Percentiles rank a stretch among this genome's conserved stretches.
These are phyloP conservation scores for Fusarium falciforme DNA, from an alignment of 2,329 filamentous ascomycete genomes.

Conservation along the genomic window DNA sequence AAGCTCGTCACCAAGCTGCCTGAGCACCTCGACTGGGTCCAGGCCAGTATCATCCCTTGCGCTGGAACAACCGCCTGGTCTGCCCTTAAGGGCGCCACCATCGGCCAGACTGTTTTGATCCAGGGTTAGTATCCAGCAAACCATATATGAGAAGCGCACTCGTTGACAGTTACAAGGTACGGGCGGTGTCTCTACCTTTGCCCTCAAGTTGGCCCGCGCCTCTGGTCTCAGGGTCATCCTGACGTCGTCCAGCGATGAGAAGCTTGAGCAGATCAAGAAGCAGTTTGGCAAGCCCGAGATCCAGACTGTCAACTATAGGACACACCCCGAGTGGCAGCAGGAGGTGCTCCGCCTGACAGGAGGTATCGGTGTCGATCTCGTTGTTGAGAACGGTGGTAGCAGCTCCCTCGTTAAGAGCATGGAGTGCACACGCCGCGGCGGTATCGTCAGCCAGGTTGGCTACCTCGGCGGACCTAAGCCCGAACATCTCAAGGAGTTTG, in stretches of 20 bases:
- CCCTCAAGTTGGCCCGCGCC: slow-evolving; percentile 59
- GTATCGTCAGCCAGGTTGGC: slow-evolving; percentile 56
- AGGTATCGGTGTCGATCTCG: slow-evolving; percentile 59
- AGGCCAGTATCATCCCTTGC: slow-evolving; percentile 54
- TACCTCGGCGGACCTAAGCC: slow-evolving; percentile 50
- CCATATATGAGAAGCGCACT: fast-evolving
- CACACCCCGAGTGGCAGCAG: slow-evolving; percentile 58
- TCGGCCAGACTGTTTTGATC: slow-evolving; percentile 56
- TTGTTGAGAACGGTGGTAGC: slow-evolving; percentile 58
- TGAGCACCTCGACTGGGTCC: slow-evolving; percentile 49
- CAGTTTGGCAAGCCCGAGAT: slow-evolving; percentile 54
- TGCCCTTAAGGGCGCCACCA: slow-evolving; percentile 52
- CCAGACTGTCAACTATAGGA: slow-evolving; percentile 62
- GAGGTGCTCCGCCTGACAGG: slow-evolving; percentile 56
- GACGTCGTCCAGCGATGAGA: slow-evolving; percentile 63
- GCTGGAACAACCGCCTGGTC: slow-evolving; percentile 59
- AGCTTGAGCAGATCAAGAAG: slow-evolving; percentile 57
- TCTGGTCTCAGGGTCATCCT: slow-evolving; percentile 63
- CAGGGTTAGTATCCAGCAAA: slow-evolving; percentile 47
- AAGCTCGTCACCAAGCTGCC: slow-evolving; percentile 51
- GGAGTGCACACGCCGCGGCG: slow-evolving; percentile 54
- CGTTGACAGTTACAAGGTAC: slow-evolving; percentile 45
- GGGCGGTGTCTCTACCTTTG: slow-evolving; percentile 53
- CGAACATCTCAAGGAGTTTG: slow-evolving; percentile 47
- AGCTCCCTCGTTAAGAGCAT: slow-evolving; percentile 53